Conservation (phyloP, 2,329 filamentous ascomycete genomes). For the Colletotrichum eremochloae region DNA sequence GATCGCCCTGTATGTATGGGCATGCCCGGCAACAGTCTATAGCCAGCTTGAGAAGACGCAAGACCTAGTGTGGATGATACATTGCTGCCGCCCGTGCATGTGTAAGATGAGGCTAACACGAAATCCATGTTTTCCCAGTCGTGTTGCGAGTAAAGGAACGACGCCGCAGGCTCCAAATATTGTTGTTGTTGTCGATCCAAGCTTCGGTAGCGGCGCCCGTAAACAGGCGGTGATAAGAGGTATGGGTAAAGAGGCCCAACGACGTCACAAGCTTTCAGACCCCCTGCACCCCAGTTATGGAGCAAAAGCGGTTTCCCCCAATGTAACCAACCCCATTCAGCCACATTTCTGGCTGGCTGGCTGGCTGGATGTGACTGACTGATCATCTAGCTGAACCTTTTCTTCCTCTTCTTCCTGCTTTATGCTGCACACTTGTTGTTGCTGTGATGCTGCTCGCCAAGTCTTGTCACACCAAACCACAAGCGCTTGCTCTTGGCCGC, state of each 20-base stretch:
- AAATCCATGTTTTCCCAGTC: not conserved
- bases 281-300: slow-evolving; percentile 12
- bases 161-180: not conserved
- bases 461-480: not conserved
- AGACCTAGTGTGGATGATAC: slow-evolving; percentile 32
- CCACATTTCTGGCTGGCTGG: not conserved
- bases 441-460: slow-evolving; percentile 2
- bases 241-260: slow-evolving; percentile 13
- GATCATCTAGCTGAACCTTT: not conserved
- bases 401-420: not conserved
- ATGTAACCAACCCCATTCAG: not conserved
- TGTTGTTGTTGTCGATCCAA: not conserved
- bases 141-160: not conserved
- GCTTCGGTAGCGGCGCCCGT: not conserved
- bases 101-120: not conserved
- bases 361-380: too few relatives aligned
- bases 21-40: slow-evolving; percentile 12
- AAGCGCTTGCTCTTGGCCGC: slow-evolving; percentile 12
- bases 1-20: slow-evolving; percentile 33
- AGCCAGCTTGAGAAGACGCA: slow-evolving; percentile 5
- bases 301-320: not conserved
- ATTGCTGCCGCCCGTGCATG: slow-evolving; percentile 10
- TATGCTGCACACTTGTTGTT: not conserved
- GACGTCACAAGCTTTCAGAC: slow-evolving; percentile 23
- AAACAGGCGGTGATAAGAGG: slow-evolving; percentile 15